Base-by-base conservation (phyloP, 2,329 filamentous ascomycete species). In the Fusarium falciforme region DNA sequence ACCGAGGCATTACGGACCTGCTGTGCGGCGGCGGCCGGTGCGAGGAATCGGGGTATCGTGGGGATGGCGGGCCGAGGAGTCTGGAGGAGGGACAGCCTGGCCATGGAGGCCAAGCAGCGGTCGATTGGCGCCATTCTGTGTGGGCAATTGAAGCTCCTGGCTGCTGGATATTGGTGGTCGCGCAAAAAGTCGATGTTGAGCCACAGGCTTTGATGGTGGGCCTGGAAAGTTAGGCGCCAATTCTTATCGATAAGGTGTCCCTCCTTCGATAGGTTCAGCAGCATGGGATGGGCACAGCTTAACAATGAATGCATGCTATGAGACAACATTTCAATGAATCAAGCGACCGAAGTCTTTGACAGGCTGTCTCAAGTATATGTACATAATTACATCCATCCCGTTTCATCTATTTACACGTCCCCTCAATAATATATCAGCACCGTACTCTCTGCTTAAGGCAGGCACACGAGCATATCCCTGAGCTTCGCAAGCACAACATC, bases 81-180 rank as follows among this genome's bases (percentile, higher is more conserved):
- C 38, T 85, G 78, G 20, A 84, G 78, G 25, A 90, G 80, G 58
- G 83, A 86, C 35, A 89, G 80, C 78, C 86, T 86, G 76, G 87
- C 87, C 85, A 90, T 80, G 2, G 87, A 87, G 84, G 85, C 87
- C 79, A 90, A 80, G 78, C 87, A 89, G 79, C 87, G 85, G 73
- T 85, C 85, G 77, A 86, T 84, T 77, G 87, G 83, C 68, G 86
- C 85, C 88, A 90, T 90, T 69, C 59, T 78, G 77, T 59, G 61
- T 70, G 61, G 70, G 73, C 44, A 66, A 71, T 76, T 77, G 75
- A 72, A 76, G 81, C 72, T 82, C 76, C 62, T 75, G 60, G 64
- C 31, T 55, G 72, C 71, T 58, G 66, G 65, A 31, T 71, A 70
- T 52, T 68, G 40, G 36, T 58, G 38, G 58, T 65, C 31, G 66